Evolutionary conservation across 805 yeast genomes (phyloP).

Genomic region (Candida vaughaniae): DNA sequence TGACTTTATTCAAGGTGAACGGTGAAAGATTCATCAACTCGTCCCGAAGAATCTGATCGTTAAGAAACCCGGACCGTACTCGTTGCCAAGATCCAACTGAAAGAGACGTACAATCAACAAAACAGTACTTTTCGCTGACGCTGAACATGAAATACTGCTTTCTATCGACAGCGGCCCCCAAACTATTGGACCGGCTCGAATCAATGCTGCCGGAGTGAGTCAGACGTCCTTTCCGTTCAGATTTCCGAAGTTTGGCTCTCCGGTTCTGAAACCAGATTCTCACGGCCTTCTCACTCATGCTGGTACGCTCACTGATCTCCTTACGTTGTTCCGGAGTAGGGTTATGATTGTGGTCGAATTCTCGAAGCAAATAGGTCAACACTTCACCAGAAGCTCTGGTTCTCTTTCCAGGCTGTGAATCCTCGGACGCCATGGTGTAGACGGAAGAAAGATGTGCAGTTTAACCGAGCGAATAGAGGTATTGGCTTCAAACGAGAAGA

Average conservation of each 20-base stretch:
- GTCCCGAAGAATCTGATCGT: conserved; percentile 39
- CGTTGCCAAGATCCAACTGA: conserved; percentile 84
- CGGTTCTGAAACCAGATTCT: conserved; percentile 93
- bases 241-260: conserved; percentile 73
- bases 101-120: conserved; percentile 65
- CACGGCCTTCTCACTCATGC: conserved; percentile 84
- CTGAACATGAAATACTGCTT: conserved; percentile 26
- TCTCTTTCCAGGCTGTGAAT: conserved; percentile 26
- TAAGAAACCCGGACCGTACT: conserved; percentile 59
- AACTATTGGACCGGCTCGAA: conserved; percentile 24
- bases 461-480: background rate
- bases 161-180: conserved; percentile 8
- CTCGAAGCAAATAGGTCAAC: conserved; percentile 61
- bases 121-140: conserved; percentile 61
- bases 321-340: conserved; percentile 74
- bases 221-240: conserved; percentile 47
- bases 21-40: conserved; percentile 66
- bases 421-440: conserved; percentile 4
- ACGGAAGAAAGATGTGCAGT: background rate
- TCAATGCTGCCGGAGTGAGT: conserved; percentile 16
- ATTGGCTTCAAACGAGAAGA: too few species aligned
- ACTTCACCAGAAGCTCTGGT: conserved; percentile 82
- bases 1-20: conserved; percentile 56
- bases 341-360: conserved; percentile 69
- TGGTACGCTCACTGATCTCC: conserved; percentile 66